phyloP scores from a whole-genome alignment of 768 basidiomycete species.

The Kwoniella shandongensis region DNA sequence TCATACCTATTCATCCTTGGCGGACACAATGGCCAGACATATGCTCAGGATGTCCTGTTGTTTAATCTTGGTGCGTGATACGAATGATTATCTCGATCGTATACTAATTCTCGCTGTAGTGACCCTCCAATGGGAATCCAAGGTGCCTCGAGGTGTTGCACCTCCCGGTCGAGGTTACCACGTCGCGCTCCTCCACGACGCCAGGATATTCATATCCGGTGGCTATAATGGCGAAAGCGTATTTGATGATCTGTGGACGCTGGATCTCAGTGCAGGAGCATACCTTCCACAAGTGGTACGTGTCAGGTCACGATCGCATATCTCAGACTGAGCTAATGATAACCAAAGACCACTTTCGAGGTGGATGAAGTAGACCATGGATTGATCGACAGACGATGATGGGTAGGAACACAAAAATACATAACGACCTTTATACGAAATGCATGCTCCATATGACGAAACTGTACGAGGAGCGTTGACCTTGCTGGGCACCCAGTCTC shows the following conservation, averaged over 20 bases:
- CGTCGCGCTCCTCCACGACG: conserved; percentile 75
- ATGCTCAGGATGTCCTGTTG: conserved; percentile 68
- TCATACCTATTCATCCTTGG: conserved; percentile 87
- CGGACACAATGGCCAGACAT: conserved; percentile 78
- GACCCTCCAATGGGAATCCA: conserved; percentile 76
- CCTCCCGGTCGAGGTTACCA: conserved; percentile 83
- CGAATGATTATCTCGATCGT: not conserved
- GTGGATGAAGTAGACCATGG: conserved; percentile 15
- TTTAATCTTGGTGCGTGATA: conserved; percentile 74
- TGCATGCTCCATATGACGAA: too few relatives aligned
- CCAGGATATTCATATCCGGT: conserved; percentile 79
- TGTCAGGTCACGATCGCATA: conserved; percentile 5
- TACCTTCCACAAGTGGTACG: conserved; percentile 88
- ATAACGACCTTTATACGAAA: too few relatives aligned
- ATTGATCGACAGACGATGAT: too few relatives aligned
- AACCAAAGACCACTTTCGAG: conserved; percentile 24
- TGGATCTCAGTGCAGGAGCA: conserved; percentile 82
- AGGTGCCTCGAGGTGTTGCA: conserved; percentile 65
- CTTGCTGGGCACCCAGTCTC: too few relatives aligned
- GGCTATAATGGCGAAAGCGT: conserved; percentile 64
- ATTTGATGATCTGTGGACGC: conserved; percentile 78
- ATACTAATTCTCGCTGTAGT: conserved; percentile 57
- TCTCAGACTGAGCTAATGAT: conserved; percentile 50
- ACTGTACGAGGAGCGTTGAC: too few relatives aligned
- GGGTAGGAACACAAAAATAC: too few relatives aligned